Base-by-base conservation (phyloP, 2,329 filamentous ascomycete species). In the Pseudovirgaria hyperparasitica region DNA sequence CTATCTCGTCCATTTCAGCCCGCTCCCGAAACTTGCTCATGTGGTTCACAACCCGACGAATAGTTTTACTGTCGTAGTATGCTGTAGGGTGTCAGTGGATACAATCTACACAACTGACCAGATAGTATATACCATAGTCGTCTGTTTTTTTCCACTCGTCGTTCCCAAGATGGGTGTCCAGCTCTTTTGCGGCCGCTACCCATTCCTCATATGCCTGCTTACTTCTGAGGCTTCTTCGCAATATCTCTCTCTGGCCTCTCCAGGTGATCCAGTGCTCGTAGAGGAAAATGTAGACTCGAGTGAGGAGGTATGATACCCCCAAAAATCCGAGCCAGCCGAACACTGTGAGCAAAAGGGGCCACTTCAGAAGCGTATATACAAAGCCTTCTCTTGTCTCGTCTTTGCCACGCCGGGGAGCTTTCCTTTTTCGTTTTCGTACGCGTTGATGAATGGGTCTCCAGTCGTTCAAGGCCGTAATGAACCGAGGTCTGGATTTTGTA, bases 321-420 rank as follows among this genome's bases (percentile, higher is more conserved):
- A 96, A 64, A 9, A 80, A 72, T 1, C 71, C 46, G 25, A 98
- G 71, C 85, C 86, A 96, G 8, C 74, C 71, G 24, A 78, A 66
- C 3, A 93, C 84, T 21, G 80, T 68, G 18, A 85, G 53, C 18
- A 98, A 64, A 39, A 98, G 69, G 2, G 90, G 90, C 79, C 86
- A 96, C 54, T 96, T 94, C 27, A 92, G 63, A 23, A 98, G 52
- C 2, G 71, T 72, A 52, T 98, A 98, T 8, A 93, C 67, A 48
- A 90, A 82, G 12, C 90, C 90, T 58, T 98, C 90, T 39, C 90
- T 67, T 2, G 87, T 96, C 62, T 98, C 90, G 50, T 98, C 90
- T 45, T 75, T 82, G 37, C 60, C 63, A 29, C 63, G 57, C 20
- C 55, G 54, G 35, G 54, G 58, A 35, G 50, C 43, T 22, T 46